phyloP scores from a whole-genome alignment of 2,329 filamentous ascomycete species.

The Teratosphaeria pseudoeucalypti region DNA sequence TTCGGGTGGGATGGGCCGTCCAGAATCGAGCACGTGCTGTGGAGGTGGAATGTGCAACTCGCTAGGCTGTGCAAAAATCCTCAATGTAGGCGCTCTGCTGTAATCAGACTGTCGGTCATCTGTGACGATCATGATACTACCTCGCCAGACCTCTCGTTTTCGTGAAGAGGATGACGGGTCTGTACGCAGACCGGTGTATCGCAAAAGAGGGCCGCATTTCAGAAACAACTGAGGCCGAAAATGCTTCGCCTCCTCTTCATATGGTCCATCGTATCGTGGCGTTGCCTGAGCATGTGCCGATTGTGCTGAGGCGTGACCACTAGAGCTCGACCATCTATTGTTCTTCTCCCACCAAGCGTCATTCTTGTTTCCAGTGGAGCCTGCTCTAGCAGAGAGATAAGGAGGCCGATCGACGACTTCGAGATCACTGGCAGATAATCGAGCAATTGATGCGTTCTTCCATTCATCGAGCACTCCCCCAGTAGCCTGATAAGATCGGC shows the following conservation, averaged over 20 bases:
- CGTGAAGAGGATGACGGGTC: constrained; percentile 37
- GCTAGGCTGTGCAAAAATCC: constrained; percentile 79
- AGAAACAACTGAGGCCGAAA: constrained; percentile 80
- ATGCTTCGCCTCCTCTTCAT: constrained; percentile 53
- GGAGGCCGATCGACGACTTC: constrained; percentile 17
- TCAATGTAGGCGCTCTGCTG: constrained; percentile 53
- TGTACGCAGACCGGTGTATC: constrained; percentile 73
- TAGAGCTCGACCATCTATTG: constrained; percentile 12
- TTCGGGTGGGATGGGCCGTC: constrained; percentile 54
- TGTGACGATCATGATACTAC: constrained; percentile 92
- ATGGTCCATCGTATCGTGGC: constrained; percentile 50
- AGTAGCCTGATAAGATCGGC: constrained; percentile 41
- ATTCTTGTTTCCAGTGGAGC: constrained; percentile 8
- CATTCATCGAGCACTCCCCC: constrained; percentile 51
- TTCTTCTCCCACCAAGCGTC: constrained; percentile 64
- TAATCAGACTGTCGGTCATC: constrained; percentile 76
- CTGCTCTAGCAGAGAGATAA: background rate
- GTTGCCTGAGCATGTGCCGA: constrained; percentile 26
- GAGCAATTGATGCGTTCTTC: constrained; percentile 31
- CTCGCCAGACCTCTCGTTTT: constrained; percentile 73
- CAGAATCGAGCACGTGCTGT: constrained; percentile 51
- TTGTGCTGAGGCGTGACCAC: constrained; percentile 16
- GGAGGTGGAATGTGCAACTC: constrained; percentile 72
- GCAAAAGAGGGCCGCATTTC: constrained; percentile 79
- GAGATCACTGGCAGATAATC: constrained; percentile 33